phyloP scores from a whole-genome alignment of 257 asterid species.

The Cordia subcordata region DNA sequence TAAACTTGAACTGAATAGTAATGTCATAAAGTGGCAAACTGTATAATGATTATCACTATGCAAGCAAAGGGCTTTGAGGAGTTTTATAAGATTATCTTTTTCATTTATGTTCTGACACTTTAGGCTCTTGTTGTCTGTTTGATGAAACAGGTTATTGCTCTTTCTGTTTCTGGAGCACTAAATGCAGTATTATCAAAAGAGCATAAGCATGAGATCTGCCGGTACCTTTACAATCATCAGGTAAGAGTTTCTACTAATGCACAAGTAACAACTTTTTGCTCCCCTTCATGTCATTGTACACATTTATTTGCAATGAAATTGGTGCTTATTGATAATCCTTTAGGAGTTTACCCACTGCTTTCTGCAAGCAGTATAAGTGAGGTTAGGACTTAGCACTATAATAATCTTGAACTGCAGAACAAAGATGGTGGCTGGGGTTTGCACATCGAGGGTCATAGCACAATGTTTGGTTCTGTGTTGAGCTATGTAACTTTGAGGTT shows the following conservation, averaged over 20 bases:
- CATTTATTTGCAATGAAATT: neutral
- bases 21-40: no score
- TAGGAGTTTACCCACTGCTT: conserved; percentile 1
- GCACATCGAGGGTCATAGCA: conserved; percentile 98
- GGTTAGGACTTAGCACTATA: conserved; percentile 7
- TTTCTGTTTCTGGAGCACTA: conserved; percentile 83
- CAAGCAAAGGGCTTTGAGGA: neutral
- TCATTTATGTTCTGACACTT: neutral
- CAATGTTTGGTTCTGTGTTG: conserved; percentile 95
- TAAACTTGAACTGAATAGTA: neutral
- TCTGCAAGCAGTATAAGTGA: conserved; percentile 11
- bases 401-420: conserved; percentile 50
- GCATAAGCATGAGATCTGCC: conserved; percentile 84
- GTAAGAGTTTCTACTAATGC: conserved; percentile 24
- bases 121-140: conserved; percentile 1
- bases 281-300: conserved; percentile 4
- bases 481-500: conserved; percentile 86
- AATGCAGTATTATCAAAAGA: conserved; percentile 75
- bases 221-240: conserved; percentile 98
- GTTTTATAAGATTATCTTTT: neutral
- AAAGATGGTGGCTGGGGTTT: conserved; percentile 99
- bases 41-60: neutral
- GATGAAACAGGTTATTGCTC: conserved; percentile 59
- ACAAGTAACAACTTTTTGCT: neutral
- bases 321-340: conserved; percentile 8